These are phyloP conservation scores for Fistulinella cinereoalba DNA, from an alignment of 1,284 basidiomycete species.

Conservation along the genomic window DNA sequence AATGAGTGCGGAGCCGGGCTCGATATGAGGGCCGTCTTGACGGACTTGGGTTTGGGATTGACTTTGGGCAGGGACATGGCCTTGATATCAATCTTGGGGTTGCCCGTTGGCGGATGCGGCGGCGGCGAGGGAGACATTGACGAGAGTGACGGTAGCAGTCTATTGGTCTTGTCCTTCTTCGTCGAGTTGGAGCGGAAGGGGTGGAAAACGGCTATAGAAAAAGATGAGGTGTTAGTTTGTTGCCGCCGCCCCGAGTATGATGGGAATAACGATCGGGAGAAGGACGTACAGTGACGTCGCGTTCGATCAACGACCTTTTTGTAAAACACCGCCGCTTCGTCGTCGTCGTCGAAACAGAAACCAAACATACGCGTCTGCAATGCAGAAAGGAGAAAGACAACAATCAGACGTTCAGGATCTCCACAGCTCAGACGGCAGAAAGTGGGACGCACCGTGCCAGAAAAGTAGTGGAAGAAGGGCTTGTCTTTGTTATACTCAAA, in stretches of 20 bases:
- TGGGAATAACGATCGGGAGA: no score
- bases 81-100: not conserved
- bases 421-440: no score
- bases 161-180: constrained; percentile 26
- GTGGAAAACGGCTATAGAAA: constrained; percentile 23
- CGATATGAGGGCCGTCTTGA: constrained; percentile 65
- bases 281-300: constrained; percentile 33
- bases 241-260: no score
- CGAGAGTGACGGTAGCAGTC: not conserved
- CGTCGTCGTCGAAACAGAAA: constrained; percentile 67
- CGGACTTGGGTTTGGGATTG: constrained; percentile 32
- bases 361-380: constrained; percentile 75
- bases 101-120: not conserved
- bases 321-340: constrained; percentile 56
- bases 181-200: constrained; percentile 24
- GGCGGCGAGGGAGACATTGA: not conserved
- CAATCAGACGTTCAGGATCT: no score
- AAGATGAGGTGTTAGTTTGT: no score
- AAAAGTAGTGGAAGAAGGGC: constrained; percentile 91
- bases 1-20: constrained; percentile 74
- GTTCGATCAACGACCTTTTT: constrained; percentile 44
- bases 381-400: not conserved
- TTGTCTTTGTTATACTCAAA: constrained; percentile 85
- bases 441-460: constrained; percentile 70
- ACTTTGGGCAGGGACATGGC: not conserved